Evolutionary conservation across 1,284 basidiomycete species (phyloP).

Genomic region (Puccinia sorghi): DNA sequence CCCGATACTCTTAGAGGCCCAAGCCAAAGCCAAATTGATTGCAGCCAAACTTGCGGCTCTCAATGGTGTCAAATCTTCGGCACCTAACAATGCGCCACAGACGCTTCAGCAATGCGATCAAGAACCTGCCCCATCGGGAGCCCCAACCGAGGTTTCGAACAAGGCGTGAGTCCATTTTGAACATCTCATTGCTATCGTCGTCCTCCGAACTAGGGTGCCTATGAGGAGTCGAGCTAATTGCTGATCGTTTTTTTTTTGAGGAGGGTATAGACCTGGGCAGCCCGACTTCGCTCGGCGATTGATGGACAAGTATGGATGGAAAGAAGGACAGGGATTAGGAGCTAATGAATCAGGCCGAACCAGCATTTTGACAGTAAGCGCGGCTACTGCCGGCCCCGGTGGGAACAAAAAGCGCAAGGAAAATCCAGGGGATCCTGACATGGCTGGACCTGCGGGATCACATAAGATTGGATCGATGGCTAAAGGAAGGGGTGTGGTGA

Average conservation of each 20-base stretch:
- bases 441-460: constrained; percentile 16
- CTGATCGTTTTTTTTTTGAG: neutral
- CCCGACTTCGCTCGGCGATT: constrained; percentile 73
- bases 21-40: constrained; percentile 45
- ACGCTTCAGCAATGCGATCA: neutral
- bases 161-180: constrained; percentile 43
- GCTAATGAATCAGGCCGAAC: constrained; percentile 79
- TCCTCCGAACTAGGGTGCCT: neutral
- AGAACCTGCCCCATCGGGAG: neutral
- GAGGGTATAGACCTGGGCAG: constrained; percentile 53
- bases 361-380: constrained; percentile 77
- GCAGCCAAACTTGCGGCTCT: constrained; percentile 49
- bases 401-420: constrained; percentile 55
- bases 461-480: constrained; percentile 29
- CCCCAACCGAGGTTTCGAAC: constrained; percentile 13
- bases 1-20: constrained; percentile 39
- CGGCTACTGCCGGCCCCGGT: constrained; percentile 56
- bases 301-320: constrained; percentile 93
- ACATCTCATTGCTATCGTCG: neutral
- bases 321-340: constrained; percentile 85
- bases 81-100: neutral
- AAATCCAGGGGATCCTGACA: constrained; percentile 54
- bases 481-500: constrained; percentile 48
- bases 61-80: constrained; percentile 12
- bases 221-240: neutral